A percentile compares a stretch with the other conserved stretches of the same genome.
Conservation (phyloP, 177 flowering plant species). For the Vitis hybrid region DNA sequence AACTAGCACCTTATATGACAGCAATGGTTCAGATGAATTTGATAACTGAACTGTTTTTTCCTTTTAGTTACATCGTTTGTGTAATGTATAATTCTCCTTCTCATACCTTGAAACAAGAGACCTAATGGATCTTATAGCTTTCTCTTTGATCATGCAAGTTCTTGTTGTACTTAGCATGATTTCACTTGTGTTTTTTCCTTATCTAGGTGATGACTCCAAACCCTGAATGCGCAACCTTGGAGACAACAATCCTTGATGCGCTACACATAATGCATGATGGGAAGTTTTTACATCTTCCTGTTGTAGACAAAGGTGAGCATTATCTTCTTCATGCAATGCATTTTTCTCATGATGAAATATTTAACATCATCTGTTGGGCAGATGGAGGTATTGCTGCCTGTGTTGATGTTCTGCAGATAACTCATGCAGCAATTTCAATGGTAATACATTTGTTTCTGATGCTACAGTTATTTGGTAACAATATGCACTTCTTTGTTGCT, state of each 20-base stretch:
- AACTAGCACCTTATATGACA: too few species aligned
- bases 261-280: slow-evolving; percentile 98
- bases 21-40: too few species aligned
- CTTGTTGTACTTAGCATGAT: background rate
- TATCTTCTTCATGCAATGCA: background rate
- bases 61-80: background rate
- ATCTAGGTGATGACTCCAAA: slow-evolving; percentile 88
- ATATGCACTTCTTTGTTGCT: background rate
- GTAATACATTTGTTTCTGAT: slow-evolving; percentile 35
- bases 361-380: slow-evolving; percentile 32
- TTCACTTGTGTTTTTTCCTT: background rate
- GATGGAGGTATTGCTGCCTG: slow-evolving; percentile 82
- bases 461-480: background rate
- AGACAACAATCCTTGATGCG: slow-evolving; percentile 91
- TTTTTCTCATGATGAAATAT: background rate
- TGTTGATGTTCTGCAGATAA: slow-evolving; percentile 90
- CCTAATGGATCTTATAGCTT: background rate
- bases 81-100: background rate
- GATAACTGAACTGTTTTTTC: too few species aligned
- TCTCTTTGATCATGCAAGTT: background rate
- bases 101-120: background rate
- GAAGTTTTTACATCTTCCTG: slow-evolving; percentile 93
- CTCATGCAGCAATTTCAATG: slow-evolving; percentile 97
- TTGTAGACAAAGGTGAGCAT: slow-evolving; percentile 70
- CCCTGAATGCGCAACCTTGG: slow-evolving; percentile 86